Conservation (phyloP, 257 asterid species). For the Hygrophila difformis region DNA sequence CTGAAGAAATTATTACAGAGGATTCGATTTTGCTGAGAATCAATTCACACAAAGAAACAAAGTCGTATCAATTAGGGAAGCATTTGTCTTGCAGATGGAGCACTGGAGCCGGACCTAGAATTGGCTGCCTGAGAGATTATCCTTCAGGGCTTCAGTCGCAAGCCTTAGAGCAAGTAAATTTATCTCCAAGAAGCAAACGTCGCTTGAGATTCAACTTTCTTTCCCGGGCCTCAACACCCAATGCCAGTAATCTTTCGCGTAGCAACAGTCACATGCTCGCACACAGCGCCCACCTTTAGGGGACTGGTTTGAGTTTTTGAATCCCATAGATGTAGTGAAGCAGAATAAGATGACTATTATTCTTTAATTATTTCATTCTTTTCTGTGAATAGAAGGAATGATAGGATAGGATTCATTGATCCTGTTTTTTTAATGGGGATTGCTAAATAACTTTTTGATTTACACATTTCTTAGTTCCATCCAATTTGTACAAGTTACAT, state of each 20-base stretch:
- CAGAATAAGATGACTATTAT: slow-evolving; percentile 1
- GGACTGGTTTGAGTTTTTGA: too few relatives aligned
- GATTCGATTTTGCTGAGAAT: slow-evolving; percentile 50
- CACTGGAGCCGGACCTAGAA: slow-evolving; percentile 89
- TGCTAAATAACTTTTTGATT: slow-evolving; percentile 7
- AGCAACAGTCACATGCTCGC: slow-evolving; percentile 16
- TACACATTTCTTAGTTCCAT: background rate
- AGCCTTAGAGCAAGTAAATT: slow-evolving; percentile 57
- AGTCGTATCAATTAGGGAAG: slow-evolving; percentile 59
- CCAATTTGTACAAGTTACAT: too few relatives aligned
- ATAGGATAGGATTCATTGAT: slow-evolving; percentile 1
- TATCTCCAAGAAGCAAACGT: slow-evolving; percentile 56
- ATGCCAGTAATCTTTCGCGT: slow-evolving; percentile 28
- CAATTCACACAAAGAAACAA: slow-evolving; percentile 51
- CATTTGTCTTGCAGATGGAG: slow-evolving; percentile 82
- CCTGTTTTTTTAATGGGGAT: slow-evolving; percentile 19
- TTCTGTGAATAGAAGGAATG: slow-evolving; percentile 43
- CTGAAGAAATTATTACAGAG: slow-evolving; percentile 37
- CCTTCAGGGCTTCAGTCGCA: slow-evolving; percentile 70
- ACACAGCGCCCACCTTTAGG: slow-evolving; percentile 19
- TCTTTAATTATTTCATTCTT: slow-evolving; percentile 31
- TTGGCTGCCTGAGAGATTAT: slow-evolving; percentile 74
- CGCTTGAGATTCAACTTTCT: slow-evolving; percentile 31
- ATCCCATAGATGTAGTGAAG: too few relatives aligned
- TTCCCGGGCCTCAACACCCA: slow-evolving; percentile 36